phyloP scores from a whole-genome alignment of 1,139 yeast species.

The Geotrichum citri-aurantii region DNA sequence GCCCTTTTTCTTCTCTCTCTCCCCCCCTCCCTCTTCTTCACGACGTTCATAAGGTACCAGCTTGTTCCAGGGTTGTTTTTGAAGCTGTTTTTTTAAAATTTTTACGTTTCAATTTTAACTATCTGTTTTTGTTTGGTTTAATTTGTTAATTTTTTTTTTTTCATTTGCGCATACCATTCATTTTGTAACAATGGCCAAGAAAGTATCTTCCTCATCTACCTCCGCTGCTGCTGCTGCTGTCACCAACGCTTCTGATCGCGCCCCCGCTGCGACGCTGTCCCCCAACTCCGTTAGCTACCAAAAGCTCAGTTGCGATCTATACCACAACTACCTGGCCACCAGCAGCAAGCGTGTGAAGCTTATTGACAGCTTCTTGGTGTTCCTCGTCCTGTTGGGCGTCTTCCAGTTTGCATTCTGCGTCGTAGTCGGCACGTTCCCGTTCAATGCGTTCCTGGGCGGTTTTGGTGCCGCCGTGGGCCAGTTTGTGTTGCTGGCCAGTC shows the following conservation, averaged over 20 bases:
- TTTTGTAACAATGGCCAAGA: not conserved
- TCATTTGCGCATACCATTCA: too few relatives aligned
- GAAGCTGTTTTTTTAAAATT: too few relatives aligned
- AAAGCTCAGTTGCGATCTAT: slow-evolving; percentile 18
- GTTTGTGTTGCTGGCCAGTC: slow-evolving; percentile 69
- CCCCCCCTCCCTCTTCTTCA: too few relatives aligned
- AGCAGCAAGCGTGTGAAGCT: slow-evolving; percentile 40
- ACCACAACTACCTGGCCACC: slow-evolving; percentile 23
- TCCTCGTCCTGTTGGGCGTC: slow-evolving; percentile 67
- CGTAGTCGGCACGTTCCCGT: slow-evolving; percentile 84
- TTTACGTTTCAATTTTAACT: too few relatives aligned
- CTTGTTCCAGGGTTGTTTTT: too few relatives aligned
- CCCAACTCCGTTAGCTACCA: not conserved
- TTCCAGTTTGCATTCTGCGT: slow-evolving; percentile 74
- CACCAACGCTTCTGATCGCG: not conserved
- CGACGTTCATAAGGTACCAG: too few relatives aligned
- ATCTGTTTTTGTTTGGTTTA: too few relatives aligned
- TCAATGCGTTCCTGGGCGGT: slow-evolving; percentile 94
- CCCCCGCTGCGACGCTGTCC: not conserved
- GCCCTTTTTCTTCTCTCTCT: not conserved
- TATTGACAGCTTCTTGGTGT: slow-evolving; percentile 71
- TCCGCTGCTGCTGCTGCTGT: slow-evolving; percentile 1
- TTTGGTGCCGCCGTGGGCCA: slow-evolving; percentile 92
- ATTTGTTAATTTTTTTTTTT: too few relatives aligned
- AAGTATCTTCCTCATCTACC: not conserved